These are phyloP conservation scores for Oidium heveae DNA, from an alignment of 2,329 filamentous ascomycete species.

Conservation along the genomic window DNA sequence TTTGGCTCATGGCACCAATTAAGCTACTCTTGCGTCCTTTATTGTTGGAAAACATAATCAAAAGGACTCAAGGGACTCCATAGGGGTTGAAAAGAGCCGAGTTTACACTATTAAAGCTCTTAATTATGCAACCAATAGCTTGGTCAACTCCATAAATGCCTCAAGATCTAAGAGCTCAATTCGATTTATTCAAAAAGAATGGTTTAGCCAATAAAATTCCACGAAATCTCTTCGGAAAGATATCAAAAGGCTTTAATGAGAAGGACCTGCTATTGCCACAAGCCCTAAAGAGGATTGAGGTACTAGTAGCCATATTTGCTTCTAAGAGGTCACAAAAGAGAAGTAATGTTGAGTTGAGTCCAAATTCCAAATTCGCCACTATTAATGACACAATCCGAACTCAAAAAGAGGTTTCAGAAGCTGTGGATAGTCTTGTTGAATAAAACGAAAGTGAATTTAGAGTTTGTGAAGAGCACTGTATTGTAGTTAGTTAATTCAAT, in stretches of 20 bases:
- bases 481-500: too few species aligned
- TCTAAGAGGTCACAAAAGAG: background rate
- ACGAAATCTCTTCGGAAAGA: background rate
- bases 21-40: too few species aligned
- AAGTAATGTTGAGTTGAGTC: background rate
- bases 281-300: background rate
- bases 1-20: too few species aligned
- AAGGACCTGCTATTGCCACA: background rate
- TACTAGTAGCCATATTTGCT: background rate
- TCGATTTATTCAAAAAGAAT: background rate
- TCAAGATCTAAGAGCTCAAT: background rate
- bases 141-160: background rate
- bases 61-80: background rate
- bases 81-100: background rate
- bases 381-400: background rate
- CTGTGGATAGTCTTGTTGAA: background rate
- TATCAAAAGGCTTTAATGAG: background rate
- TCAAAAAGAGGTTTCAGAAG: background rate
- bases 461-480: too few species aligned
- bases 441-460: too few species aligned
- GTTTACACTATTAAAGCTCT: background rate
- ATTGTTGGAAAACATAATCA: too few species aligned
- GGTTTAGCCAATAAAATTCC: background rate
- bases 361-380: background rate
- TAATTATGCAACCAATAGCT: background rate